Evolutionary conservation across 148 eudicot species (phyloP).

Genomic region (Vaccinium macrocarpon): DNA sequence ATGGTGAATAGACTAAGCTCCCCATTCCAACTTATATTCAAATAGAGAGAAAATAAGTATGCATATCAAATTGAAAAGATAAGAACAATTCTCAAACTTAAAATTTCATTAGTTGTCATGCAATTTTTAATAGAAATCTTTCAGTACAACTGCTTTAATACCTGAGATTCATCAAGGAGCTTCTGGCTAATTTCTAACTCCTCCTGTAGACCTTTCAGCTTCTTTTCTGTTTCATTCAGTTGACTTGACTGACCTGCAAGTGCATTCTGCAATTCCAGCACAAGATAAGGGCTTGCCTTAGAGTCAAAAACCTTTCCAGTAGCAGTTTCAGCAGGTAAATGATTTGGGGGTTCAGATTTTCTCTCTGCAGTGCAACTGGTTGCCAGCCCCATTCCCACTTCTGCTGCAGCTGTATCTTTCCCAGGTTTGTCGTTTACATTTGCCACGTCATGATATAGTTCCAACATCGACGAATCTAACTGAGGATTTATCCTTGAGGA

Average conservation of each 20-base stretch:
- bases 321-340: slow-evolving; percentile 33
- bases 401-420: slow-evolving; percentile 30
- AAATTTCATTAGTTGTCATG: neutral
- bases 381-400: slow-evolving; percentile 31
- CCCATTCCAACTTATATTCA: neutral
- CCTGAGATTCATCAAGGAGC: slow-evolving; percentile 97
- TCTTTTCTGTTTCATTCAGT: slow-evolving; percentile 51
- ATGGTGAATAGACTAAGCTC: neutral
- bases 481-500: slow-evolving; percentile 58
- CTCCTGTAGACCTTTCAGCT: slow-evolving; percentile 48
- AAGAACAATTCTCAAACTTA: neutral
- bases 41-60: neutral
- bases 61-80: neutral
- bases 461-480: slow-evolving; percentile 72
- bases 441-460: slow-evolving; percentile 59
- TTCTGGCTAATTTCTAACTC: slow-evolving; percentile 74
- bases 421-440: slow-evolving; percentile 39
- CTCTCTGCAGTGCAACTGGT: slow-evolving; percentile 43
- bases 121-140: neutral
- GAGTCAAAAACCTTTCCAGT: slow-evolving; percentile 30
- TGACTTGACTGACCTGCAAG: slow-evolving; percentile 62
- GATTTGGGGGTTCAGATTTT: slow-evolving; percentile 34
- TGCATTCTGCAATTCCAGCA: slow-evolving; percentile 54
- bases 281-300: slow-evolving; percentile 41
- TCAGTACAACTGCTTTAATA: slow-evolving; percentile 23